Base-by-base conservation (phyloP, 2,329 filamentous ascomycete genomes). In the Sporothrix phasma region DNA sequence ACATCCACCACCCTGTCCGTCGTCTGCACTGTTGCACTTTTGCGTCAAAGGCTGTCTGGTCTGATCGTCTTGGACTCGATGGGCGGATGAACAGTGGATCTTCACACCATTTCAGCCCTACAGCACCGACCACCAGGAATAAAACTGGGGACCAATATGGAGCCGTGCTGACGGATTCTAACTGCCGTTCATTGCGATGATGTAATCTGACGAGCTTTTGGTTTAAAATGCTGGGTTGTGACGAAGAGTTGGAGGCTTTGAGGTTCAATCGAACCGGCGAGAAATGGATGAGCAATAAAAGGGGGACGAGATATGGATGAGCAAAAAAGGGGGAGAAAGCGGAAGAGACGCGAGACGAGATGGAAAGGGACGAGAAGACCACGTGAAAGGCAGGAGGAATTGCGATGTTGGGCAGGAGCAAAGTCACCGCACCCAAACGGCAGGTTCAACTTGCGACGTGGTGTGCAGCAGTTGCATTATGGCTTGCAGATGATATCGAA, bases 51-150 rank as follows among this genome's bases (percentile, higher is more conserved):
- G 45, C 31, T 17, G 29, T 56, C 19, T 39, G 31, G 31, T 26
- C 6, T 13, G 34, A 24, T 31, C 22, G 47, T 51, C n/a, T n/a
- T 22, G 46, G 10, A 4, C n/a, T n/a, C n/a, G n/a, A 24, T 11
- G n/a, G 49, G 31, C 11, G 51, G 10, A 39, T 7, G 34, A 22
- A 56, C 34, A 39, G 51, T 56, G 51, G 51, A 39, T 24, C 31
- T 19, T 56, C 51, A n/a, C 51, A 39, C 31, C 51, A 24, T 56
- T 56, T 56, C 51, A 56, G 51, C 51, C 51, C 51, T 56, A 56
- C 29, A 19, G 31, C 51, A 34, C 24, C n/a, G 47, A 29, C 46
- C 47, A 51, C 24, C 26, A 24, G 15, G 26, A 34, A 39, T 11
- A 39, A 56, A 39, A 31, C 17, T 34, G 47, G 47, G 26, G 11